These are phyloP conservation scores for Cercospora sojina DNA, from an alignment of 2,329 filamentous ascomycete genomes.

Conservation along the genomic window DNA sequence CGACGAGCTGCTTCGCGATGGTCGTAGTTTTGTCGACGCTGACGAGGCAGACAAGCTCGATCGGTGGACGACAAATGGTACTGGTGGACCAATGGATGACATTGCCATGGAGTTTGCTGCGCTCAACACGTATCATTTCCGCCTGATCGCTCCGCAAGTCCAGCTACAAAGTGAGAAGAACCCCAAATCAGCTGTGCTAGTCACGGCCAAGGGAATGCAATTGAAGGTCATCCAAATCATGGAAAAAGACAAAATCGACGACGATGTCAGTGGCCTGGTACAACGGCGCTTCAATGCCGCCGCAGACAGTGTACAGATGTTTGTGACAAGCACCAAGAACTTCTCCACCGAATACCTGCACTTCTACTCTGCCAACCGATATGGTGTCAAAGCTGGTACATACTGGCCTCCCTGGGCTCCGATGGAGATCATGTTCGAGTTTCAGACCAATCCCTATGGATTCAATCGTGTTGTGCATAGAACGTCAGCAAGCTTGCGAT, in stretches of 20 bases:
- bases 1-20: constrained; percentile 79
- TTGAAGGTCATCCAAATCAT: constrained; percentile 96
- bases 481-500: constrained; percentile 89
- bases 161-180: constrained; percentile 99
- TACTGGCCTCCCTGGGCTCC: constrained; percentile 98
- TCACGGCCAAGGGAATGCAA: constrained; percentile 97
- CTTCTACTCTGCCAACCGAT: constrained; percentile 90
- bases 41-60: constrained; percentile 55
- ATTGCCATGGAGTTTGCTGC: constrained; percentile 85
- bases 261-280: constrained; percentile 91
- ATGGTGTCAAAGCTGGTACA: constrained; percentile 79
- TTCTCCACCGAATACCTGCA: constrained; percentile 81
- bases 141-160: constrained; percentile 94
- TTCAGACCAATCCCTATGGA: constrained; percentile 89
- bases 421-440: constrained; percentile 98
- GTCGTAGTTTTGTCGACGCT: constrained; percentile 74
- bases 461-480: constrained; percentile 97
- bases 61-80: constrained; percentile 41
- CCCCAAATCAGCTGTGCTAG: constrained; percentile 90
- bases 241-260: constrained; percentile 89
- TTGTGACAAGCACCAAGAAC: constrained; percentile 90
- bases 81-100: constrained; percentile 55
- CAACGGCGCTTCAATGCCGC: constrained; percentile 90
- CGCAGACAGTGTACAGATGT: constrained; percentile 98
- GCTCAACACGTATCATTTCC: constrained; percentile 91